These are phyloP conservation scores for Vaccinium vitisidaea DNA, from an alignment of 148 eudicot genomes.

Conservation along the genomic window DNA sequence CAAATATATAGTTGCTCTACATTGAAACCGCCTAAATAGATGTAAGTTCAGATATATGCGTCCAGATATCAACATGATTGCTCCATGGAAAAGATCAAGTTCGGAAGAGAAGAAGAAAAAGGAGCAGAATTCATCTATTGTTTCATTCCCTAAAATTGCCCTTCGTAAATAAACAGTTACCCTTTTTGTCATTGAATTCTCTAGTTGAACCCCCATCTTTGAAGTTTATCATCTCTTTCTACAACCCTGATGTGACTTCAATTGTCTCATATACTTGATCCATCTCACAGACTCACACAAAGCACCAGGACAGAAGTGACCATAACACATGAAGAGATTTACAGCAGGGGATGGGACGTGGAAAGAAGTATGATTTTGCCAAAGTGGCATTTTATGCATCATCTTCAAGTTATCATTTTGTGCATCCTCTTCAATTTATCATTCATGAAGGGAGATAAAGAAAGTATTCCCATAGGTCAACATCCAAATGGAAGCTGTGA, in stretches of 20 bases:
- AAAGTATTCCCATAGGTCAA: not conserved
- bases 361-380: not conserved
- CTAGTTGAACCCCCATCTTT: not conserved
- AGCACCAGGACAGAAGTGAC: no score
- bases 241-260: no score
- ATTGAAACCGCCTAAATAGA: not conserved
- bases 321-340: not conserved
- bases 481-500: not conserved
- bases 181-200: not conserved
- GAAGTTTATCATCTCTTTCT: no score
- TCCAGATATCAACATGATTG: not conserved
- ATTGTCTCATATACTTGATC: no score
- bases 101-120: not conserved
- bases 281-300: no score
- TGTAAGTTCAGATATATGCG: not conserved
- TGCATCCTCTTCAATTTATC: not conserved
- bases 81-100: not conserved
- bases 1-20: not conserved
- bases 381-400: not conserved
- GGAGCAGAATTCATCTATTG: not conserved
- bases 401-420: not conserved
- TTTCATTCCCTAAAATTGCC: not conserved
- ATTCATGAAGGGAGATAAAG: not conserved
- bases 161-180: not conserved
- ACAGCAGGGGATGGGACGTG: not conserved